These are phyloP conservation scores for Penicillium steckii DNA, from an alignment of 495 filamentous ascomycete genomes.

Conservation along the genomic window DNA sequence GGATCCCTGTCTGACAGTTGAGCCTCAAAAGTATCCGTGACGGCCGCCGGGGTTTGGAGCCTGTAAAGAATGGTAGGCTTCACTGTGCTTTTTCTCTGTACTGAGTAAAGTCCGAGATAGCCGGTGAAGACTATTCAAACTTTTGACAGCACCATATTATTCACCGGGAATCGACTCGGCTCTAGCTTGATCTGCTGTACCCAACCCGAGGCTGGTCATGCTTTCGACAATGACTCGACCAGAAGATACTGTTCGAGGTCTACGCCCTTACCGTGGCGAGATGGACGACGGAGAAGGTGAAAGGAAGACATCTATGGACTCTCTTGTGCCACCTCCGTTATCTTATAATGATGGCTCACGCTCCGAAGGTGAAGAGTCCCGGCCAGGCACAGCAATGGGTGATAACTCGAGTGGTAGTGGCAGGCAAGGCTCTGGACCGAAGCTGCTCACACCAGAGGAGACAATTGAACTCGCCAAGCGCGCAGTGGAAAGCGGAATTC, in stretches of 20 bases:
- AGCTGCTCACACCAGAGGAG: conserved; percentile 40
- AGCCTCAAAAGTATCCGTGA: background rate
- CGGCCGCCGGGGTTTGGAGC: background rate
- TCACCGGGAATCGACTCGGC: too few relatives aligned
- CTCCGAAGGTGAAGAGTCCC: conserved; percentile 32
- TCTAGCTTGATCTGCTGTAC: background rate
- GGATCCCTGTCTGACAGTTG: background rate
- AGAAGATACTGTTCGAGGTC: conserved; percentile 39
- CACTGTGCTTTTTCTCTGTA: background rate
- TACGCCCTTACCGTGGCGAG: conserved; percentile 32
- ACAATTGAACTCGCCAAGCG: conserved; percentile 58
- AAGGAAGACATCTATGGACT: conserved; percentile 25
- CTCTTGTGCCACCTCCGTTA: conserved; percentile 18
- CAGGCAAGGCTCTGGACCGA: conserved; percentile 24
- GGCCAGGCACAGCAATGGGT: conserved; percentile 31
- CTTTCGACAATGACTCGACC: conserved; percentile 40
- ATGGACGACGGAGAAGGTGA: conserved; percentile 33
- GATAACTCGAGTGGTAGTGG: conserved; percentile 19
- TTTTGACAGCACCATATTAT: background rate
- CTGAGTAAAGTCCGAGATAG: background rate
- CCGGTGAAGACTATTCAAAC: background rate
- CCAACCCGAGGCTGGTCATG: conserved; percentile 18
- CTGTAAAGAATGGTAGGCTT: conserved; percentile 18
- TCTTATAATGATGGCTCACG: conserved; percentile 29
- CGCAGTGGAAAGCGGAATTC: conserved; percentile 64